A percentile compares a stretch with the other conserved stretches of the same genome.
Evolutionary conservation across 768 basidiomycete genomes (phyloP).

Genomic region (Wakefieldia striispora): DNA sequence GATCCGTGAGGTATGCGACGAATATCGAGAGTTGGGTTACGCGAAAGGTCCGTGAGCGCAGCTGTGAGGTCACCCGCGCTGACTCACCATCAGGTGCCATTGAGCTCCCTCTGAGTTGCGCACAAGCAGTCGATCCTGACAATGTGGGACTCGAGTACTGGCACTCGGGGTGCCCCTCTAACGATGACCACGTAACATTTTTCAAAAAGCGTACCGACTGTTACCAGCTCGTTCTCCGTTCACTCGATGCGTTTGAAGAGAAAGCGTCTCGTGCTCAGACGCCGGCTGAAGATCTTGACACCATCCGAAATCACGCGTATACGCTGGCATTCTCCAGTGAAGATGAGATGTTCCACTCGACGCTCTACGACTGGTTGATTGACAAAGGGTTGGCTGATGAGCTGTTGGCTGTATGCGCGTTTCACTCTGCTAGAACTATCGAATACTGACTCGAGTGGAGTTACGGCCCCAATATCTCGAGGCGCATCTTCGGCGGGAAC

Average conservation of each 20-base stretch:
- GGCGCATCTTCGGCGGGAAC: constrained; percentile 80
- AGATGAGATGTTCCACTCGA: constrained; percentile 93
- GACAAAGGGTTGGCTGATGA: constrained; percentile 77
- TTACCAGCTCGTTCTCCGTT: constrained; percentile 82
- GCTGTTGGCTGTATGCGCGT: constrained; percentile 73
- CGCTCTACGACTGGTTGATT: constrained; percentile 93
- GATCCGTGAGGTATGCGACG: constrained; percentile 81
- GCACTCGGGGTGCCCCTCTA: constrained; percentile 55
- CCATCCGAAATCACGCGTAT: constrained; percentile 81
- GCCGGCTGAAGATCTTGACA: constrained; percentile 54
- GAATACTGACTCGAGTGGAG: constrained; percentile 37
- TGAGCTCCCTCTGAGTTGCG: constrained; percentile 82
- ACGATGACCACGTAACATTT: constrained; percentile 56
- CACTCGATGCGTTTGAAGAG: constrained; percentile 77
- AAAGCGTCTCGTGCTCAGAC: constrained; percentile 40
- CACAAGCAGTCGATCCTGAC: constrained; percentile 73
- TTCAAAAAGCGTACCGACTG: constrained; percentile 67
- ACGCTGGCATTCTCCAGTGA: constrained; percentile 79
- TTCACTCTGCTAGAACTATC: not conserved
- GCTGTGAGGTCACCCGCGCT: not conserved
- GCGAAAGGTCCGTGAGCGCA: constrained; percentile 60
- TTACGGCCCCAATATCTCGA: constrained; percentile 88
- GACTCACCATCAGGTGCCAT: constrained; percentile 59
- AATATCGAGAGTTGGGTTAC: constrained; percentile 83
- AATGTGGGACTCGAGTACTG: constrained; percentile 76